Conservation (phyloP, 257 asterid genomes). For the Penstemon barbatus region DNA sequence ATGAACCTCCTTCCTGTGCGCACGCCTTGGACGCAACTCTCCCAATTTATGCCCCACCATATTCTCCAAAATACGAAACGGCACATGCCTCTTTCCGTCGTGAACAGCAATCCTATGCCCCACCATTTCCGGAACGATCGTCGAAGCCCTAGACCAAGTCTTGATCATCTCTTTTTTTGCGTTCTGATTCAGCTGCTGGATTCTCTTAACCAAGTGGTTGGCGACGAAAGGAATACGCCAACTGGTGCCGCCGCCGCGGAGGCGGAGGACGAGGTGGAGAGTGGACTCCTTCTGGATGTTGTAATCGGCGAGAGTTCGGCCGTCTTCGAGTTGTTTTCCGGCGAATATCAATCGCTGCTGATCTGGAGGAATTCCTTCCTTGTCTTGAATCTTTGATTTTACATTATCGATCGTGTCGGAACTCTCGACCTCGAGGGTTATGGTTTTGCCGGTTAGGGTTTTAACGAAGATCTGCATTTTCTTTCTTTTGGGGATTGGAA, state of each 20-base stretch:
- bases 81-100: slow-evolving; percentile 53
- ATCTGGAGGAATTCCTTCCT: slow-evolving; percentile 36
- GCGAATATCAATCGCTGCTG: slow-evolving; percentile 40
- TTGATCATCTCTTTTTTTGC: slow-evolving; percentile 43
- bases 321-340: slow-evolving; percentile 38
- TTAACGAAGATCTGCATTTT: slow-evolving; percentile 38
- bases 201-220: slow-evolving; percentile 46
- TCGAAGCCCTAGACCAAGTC: slow-evolving; percentile 62
- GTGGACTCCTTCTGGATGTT: slow-evolving; percentile 41
- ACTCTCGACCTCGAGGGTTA: slow-evolving; percentile 36
- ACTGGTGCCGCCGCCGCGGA: slow-evolving; percentile 42
- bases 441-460: slow-evolving; percentile 40
- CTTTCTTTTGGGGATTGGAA: neutral
- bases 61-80: slow-evolving; percentile 45
- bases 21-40: slow-evolving; percentile 40
- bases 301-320: slow-evolving; percentile 36
- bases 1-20: slow-evolving; percentile 45
- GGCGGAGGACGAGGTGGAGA: slow-evolving; percentile 39
- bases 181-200: slow-evolving; percentile 31
- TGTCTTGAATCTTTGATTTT: slow-evolving; percentile 35
- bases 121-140: slow-evolving; percentile 59
- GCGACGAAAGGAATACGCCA: slow-evolving; percentile 65
- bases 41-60: slow-evolving; percentile 71
- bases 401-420: slow-evolving; percentile 36
- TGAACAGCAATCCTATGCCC: slow-evolving; percentile 55